These are phyloP conservation scores for Candida chauliodis DNA, from an alignment of 805 yeast species.

Conservation along the genomic window DNA sequence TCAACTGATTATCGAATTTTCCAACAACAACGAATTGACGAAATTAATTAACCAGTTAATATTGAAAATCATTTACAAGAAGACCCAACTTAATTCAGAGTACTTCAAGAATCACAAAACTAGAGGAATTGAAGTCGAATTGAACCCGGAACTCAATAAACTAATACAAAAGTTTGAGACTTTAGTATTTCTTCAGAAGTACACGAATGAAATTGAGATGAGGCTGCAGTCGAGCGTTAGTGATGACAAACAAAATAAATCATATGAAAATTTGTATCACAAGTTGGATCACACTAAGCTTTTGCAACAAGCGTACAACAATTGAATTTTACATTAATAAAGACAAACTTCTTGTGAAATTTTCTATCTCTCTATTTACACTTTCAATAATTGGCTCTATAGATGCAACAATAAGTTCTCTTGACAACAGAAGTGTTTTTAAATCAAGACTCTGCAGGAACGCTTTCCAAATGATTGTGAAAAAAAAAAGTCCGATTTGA, in stretches of 20 bases:
- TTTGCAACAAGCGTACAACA: slow-evolving; percentile 1
- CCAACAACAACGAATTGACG: slow-evolving; percentile 57
- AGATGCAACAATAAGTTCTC: too few relatives aligned
- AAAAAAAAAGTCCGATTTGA: too few relatives aligned
- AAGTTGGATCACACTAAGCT: slow-evolving; percentile 17
- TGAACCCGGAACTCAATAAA: slow-evolving; percentile 14
- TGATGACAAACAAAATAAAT: background rate
- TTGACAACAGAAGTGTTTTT: too few relatives aligned
- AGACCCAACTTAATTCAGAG: slow-evolving; percentile 26
- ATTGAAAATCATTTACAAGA: slow-evolving; percentile 29
- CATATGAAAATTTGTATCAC: slow-evolving; percentile 13
- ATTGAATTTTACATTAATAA: background rate
- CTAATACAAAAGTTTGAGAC: slow-evolving; percentile 26
- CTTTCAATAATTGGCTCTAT: too few relatives aligned
- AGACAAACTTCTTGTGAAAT: too few relatives aligned
- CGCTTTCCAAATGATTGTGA: too few relatives aligned
- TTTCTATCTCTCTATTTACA: too few relatives aligned
- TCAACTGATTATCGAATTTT: slow-evolving; percentile 55
- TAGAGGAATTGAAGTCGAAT: slow-evolving; percentile 25
- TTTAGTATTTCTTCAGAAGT: slow-evolving; percentile 14
- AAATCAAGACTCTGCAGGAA: too few relatives aligned
- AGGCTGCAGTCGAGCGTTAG: slow-evolving; percentile 3
- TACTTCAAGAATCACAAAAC: slow-evolving; percentile 18
- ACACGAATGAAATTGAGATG: background rate
- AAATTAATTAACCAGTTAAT: slow-evolving; percentile 53